Evolutionary conservation across 768 basidiomycete genomes (phyloP), one percentile per base, ranked within the genome.

Genomic region (Russula abietina): DNA sequence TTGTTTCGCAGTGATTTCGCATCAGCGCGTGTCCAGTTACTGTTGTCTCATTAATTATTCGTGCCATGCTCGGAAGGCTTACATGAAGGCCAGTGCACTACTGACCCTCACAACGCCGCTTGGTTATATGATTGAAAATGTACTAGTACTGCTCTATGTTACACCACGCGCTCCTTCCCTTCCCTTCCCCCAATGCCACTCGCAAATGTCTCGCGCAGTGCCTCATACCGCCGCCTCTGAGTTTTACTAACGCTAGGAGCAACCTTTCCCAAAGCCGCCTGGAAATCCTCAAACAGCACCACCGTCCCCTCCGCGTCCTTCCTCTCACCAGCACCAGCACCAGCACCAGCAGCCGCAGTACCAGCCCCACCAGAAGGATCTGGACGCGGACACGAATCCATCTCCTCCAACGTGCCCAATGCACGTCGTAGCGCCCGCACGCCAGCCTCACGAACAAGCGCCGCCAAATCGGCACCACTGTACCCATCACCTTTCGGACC

Each of bases 401-500:
- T 80, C 60, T 77, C 74, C 62, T 88, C 87, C 60, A 92, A 77
- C 26, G 82, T 80, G 4, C 90, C 91, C 24, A 91, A 73, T 2
- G 82, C 81, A 1, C 85, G 78, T 63, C 82, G 81, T 60, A 98
- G 75, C 0, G 94, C 92, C n/a, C 81, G 75, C 1, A 96, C 93
- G 3, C 91, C 93, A 0, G 94, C 92, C 73, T 97, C 94, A 45
- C 94, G 78, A 12, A 95, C 89, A 30, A 96, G 75, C 2, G 92
- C 84, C 1, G 93, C 91, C 6, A 97, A 77, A 75, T 98, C 94
- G 0, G 94, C 94, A 9, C 94, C 94, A 68, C 89, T 93, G 72
- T 91, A 95, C 14, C 93, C 94, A 39, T 93, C 92, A 66, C 91
- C 91, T 33, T 75, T 72, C 22, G 81, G 80, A 50, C 76, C 73